These are phyloP conservation scores for Diutina ranongensis DNA, from an alignment of 1,139 yeast genomes.

Conservation along the genomic window DNA sequence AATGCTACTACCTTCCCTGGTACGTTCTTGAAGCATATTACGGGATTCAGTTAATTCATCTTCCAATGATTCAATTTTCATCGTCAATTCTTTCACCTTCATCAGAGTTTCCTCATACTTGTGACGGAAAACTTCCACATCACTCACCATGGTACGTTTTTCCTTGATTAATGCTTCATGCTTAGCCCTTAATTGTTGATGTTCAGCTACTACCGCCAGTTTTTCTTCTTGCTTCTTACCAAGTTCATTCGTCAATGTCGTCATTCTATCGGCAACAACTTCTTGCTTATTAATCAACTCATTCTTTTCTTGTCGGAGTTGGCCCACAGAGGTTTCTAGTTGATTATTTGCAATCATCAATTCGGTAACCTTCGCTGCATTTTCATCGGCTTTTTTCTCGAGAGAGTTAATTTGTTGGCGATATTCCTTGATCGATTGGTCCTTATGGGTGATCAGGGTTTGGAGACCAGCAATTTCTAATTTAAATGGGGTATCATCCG, in stretches of 20 bases:
- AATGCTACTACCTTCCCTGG: constrained; percentile 65
- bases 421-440: constrained; percentile 34
- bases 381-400: constrained; percentile 16
- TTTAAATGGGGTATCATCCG: constrained; percentile 28
- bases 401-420: constrained; percentile 22
- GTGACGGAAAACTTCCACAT: constrained; percentile 47
- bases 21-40: constrained; percentile 63
- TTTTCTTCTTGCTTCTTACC: constrained; percentile 37
- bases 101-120: constrained; percentile 71
- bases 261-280: constrained; percentile 24
- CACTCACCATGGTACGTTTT: constrained; percentile 38
- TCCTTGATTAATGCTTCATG: constrained; percentile 36
- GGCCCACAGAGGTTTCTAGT: constrained; percentile 24
- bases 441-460: constrained; percentile 33
- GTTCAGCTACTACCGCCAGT: constrained; percentile 37
- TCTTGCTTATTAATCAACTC: constrained; percentile 30
- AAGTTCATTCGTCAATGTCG: constrained; percentile 17
- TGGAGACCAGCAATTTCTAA: constrained; percentile 30
- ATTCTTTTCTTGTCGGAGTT: constrained; percentile 25
- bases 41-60: constrained; percentile 74
- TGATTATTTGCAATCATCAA: constrained; percentile 30
- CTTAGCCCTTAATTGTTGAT: constrained; percentile 40
- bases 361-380: constrained; percentile 30
- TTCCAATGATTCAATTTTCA: constrained; percentile 54
- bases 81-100: constrained; percentile 54